Base-by-base conservation (phyloP, 768 basidiomycete species). In the Basidioascus undulatus region DNA sequence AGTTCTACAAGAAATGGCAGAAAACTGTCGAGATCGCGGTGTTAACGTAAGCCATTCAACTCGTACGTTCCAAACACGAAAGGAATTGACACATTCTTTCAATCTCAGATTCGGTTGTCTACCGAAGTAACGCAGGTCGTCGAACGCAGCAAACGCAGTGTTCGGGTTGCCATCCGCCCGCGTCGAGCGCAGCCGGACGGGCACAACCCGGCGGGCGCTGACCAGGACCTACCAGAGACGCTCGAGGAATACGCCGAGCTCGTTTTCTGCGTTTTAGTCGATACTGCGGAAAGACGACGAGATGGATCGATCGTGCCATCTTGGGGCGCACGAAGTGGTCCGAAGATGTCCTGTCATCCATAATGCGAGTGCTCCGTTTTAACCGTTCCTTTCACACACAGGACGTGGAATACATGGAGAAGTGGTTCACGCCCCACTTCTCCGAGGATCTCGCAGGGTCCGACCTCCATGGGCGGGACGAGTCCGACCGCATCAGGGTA, bases 341-440 rank as follows among this genome's bases (percentile, higher is more conserved):
- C 23, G 59, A 61, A 46, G 61, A 62, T 48, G 50, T 62, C 18
- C 61, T 15, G 57, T 60, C 19, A 60, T 59, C 3, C 59, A 61
- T 44, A 57, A 48, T 34, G 57, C 8, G 28, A 16, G 9, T 39
- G 15, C 30, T 12, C 20, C 2, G 12, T 35, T 6, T 54, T 48
- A 25, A 37, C 26, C 26, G 40, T 18, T 6, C 37, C 20, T 39
- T 32, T 35, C 30, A 23, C 18, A 6, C 32, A 34, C 34, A 16
- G 52, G 55, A 59, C 42, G 39, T 51, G 35, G 58, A 56, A 23
- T 61, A 62, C 47, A 60, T 61, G 35, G 40, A 50, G 27, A 60
- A 61, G 44, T 58, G 51, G 44, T 60, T 60, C 51, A 53, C 53
- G 5, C 43, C 55, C 45, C 51, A 55, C 16, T 61, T 55, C 44